Base-by-base conservation (phyloP, 1,139 yeast genomes). In the Geotrichum phurueaensis region DNA sequence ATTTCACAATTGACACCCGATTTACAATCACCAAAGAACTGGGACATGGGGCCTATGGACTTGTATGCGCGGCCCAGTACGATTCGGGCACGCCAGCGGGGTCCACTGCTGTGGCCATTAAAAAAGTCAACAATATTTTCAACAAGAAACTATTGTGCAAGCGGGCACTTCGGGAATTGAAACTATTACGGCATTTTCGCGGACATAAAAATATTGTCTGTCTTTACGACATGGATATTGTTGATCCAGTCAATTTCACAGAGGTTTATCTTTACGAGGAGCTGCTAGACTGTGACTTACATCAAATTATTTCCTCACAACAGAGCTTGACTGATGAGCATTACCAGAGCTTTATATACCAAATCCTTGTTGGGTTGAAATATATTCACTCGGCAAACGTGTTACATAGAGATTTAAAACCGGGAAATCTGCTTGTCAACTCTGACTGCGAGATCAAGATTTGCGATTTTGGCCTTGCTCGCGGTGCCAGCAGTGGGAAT, bases 21-120 rank as follows among this genome's bases (percentile, higher is more conserved):
- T 61, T 61, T 48, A 58, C 57, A 49, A 61, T 61, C 45, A 59
- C 60, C 22, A 61, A 61, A 36, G 61, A 60, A 69, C 81, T 94
- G 56, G 99, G 99, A 31, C 97, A 92, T 69, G 99, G 99, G 2
- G 97, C 99, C 0, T 94, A 94, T 71, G 99, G 99, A 39, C 85
- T 92, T 7, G 98, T 94, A 4, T 94, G 97, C 70, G 88, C 96
- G 0, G 98, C 99, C 43, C 83, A 84, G 69, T 92, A 92, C 73
- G 45, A 39, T 15, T 39, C 45, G 9, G 39, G 39, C 12, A 78
- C 81, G 4, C 79, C 78, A n/a, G 79, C 79, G 3, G 51, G 51
- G 12, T 98, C 99, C 51, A 90, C 94, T 71, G 94, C 94, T 6
- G 57, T 59, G 29, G 99, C 99, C 52, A 90, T 94, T 71, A 94